Conservation (phyloP, 2,329 filamentous ascomycete genomes). For the Ophiocordyceps camponoti-floridani region DNA sequence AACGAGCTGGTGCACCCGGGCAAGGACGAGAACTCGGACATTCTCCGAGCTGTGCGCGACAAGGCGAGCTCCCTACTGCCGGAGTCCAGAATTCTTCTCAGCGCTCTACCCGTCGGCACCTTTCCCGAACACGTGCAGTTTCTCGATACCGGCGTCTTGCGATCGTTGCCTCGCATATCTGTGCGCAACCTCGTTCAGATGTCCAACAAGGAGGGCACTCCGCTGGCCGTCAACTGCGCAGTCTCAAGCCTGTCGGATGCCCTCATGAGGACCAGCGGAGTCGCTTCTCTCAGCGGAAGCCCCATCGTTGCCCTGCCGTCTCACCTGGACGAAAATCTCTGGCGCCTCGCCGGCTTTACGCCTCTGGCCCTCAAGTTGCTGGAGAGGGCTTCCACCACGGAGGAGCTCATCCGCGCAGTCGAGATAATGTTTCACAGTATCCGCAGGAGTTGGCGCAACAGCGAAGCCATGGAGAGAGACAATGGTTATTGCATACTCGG, state of each 20-base stretch:
- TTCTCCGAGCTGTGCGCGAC: conserved; percentile 70
- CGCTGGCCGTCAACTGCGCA: conserved; percentile 75
- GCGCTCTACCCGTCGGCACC: conserved; percentile 63
- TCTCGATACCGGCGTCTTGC: conserved; percentile 59
- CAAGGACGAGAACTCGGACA: conserved; percentile 81
- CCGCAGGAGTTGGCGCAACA: conserved; percentile 87
- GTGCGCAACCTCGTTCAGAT: conserved; percentile 36
- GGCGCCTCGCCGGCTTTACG: conserved; percentile 83
- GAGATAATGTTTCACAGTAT: conserved; percentile 76
- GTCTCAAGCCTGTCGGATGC: conserved; percentile 79
- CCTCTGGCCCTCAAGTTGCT: conserved; percentile 72
- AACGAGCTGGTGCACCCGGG: conserved; percentile 84
- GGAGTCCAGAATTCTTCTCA: conserved; percentile 66
- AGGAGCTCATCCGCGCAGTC: conserved; percentile 58
- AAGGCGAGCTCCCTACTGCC: conserved; percentile 70
- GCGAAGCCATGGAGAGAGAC: conserved; percentile 92
- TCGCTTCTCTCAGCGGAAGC: conserved; percentile 65
- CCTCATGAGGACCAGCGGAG: conserved; percentile 61
- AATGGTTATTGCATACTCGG: conserved; percentile 84
- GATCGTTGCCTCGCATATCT: conserved; percentile 56
- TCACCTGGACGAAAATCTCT: conserved; percentile 77
- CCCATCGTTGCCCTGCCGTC: conserved; percentile 69
- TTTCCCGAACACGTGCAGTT: conserved; percentile 68
- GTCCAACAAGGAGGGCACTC: conserved; percentile 36
- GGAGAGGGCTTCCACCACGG: conserved; percentile 52